A percentile compares a stretch with the other conserved stretches of the same genome.
Conservation (phyloP, 352 stramenopile species). For the Pythium pectinolyticum region DNA sequence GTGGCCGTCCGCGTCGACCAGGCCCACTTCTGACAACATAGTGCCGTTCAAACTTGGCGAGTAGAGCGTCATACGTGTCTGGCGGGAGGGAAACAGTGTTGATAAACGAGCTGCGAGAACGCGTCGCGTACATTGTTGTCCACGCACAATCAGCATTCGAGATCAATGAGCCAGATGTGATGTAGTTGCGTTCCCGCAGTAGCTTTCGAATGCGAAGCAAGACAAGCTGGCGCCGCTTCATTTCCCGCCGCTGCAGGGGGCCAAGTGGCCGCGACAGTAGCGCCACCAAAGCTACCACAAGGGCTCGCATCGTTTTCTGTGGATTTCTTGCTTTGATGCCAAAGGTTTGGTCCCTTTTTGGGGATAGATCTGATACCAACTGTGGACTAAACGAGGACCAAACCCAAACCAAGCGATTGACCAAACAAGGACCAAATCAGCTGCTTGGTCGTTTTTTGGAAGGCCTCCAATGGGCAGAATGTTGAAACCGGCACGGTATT, state of each 20-base stretch:
- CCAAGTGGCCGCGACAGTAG: neutral
- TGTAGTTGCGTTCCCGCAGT: neutral
- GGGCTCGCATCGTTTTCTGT: too few relatives aligned
- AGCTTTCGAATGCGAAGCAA: neutral
- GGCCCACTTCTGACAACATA: neutral
- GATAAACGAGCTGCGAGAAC: constrained; percentile 2
- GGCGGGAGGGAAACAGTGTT: constrained; percentile 12
- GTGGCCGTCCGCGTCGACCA: neutral
- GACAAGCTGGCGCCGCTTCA: neutral
- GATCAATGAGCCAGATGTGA: neutral
- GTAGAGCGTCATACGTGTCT: constrained; percentile 1
- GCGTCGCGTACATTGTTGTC: neutral
- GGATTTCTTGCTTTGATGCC: neutral
- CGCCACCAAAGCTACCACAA: too few relatives aligned
- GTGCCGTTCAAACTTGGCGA: neutral
- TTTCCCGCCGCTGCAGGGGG: neutral
- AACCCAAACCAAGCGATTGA: neutral
- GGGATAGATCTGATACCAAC: neutral
- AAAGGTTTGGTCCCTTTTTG: neutral
- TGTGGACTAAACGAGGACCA: neutral
- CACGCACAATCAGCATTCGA: neutral
- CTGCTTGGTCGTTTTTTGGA: neutral
- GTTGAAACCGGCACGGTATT: too few relatives aligned
- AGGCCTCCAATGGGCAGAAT: neutral
- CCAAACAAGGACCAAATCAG: neutral